These are phyloP conservation scores for Pyrus bretschneideri DNA, from an alignment of 306 rosid genomes.

Conservation along the genomic window DNA sequence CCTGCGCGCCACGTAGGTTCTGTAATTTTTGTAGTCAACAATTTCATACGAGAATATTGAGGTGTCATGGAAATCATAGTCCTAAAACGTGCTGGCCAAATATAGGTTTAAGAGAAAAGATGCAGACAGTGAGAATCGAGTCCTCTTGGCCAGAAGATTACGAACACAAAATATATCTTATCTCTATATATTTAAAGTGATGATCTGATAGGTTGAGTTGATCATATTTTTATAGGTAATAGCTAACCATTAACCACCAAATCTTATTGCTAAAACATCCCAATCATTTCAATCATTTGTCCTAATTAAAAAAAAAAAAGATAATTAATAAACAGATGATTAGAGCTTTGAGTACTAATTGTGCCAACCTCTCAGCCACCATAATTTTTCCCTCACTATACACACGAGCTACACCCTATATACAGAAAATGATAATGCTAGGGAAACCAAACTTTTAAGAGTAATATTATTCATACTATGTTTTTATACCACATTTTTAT, in stretches of 20 bases:
- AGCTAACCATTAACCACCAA: slow-evolving; percentile 25
- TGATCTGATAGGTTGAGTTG: not conserved
- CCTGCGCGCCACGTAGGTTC: no score
- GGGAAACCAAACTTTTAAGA: no score
- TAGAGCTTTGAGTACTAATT: slow-evolving; percentile 26
- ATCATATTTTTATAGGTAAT: slow-evolving; percentile 2
- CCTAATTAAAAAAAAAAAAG: slow-evolving; percentile 6
- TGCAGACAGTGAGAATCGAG: not conserved
- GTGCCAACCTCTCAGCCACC: slow-evolving; percentile 34
- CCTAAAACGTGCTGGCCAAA: no score
- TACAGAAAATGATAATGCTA: no score
- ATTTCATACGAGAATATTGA: no score
- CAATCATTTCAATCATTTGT: slow-evolving; percentile 54
- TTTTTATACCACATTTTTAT: no score
- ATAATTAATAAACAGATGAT: slow-evolving; percentile 15
- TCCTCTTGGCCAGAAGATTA: not conserved
- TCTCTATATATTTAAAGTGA: not conserved
- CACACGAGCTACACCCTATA: not conserved
- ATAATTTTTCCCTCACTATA: slow-evolving; percentile 9
- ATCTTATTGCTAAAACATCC: slow-evolving; percentile 26
- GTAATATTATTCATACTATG: no score
- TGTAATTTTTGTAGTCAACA: no score
- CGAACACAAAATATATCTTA: not conserved
- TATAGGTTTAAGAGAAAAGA: no score
- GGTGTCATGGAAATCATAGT: no score